Evolutionary conservation across 2,329 filamentous ascomycete species (phyloP), one percentile per base, ranked within the genome.

Genomic region (Alternaria incomplexa): DNA sequence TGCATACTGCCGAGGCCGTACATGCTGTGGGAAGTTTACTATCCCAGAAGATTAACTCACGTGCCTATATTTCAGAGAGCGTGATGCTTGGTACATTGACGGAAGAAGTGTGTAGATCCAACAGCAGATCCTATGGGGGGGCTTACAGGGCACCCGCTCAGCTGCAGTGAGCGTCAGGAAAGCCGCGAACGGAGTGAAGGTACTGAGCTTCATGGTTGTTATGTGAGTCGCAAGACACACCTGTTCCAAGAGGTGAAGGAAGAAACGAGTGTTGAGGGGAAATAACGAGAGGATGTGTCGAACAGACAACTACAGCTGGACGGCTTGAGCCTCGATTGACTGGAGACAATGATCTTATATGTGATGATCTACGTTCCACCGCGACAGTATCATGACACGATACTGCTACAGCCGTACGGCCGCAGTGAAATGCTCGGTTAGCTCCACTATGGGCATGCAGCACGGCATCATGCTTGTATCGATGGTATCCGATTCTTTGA

Each of bases 121-220:
- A 36, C n/a, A 23, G 10, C 6, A 9, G 25, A 40, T 40, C 1
- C 36, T 0, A 40, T 23, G 10, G 6, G 12, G 20, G 43, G 12
- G 63, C 71, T 59, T 66, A 75, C 74, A 51, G 45, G 61, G 61
- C 13, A 50, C 20, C 28, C 54, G 64, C 26, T 70, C 70, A 20
- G 73, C 68, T 25, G 60, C 36, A 47, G 40, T 59, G n/a, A 66
- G 52, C 36, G 63, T 51, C 8, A 68, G 45, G 17, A 55, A 53
- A 43, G 64, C 56, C 36, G 47, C 66, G 25, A 74, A 12, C 12
- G 62, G 44, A 12, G 73, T 36, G 46, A 47, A 69, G 32, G 25
- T 59, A 28, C n/a, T 59, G 47, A 74, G 43, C 64, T 69, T 73
- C 74, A 75, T 76, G 23, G 36, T 9, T 53, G 10, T 32, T n/a